These are phyloP conservation scores for Prunus mume DNA, from an alignment of 306 rosid genomes.

Conservation along the genomic window DNA sequence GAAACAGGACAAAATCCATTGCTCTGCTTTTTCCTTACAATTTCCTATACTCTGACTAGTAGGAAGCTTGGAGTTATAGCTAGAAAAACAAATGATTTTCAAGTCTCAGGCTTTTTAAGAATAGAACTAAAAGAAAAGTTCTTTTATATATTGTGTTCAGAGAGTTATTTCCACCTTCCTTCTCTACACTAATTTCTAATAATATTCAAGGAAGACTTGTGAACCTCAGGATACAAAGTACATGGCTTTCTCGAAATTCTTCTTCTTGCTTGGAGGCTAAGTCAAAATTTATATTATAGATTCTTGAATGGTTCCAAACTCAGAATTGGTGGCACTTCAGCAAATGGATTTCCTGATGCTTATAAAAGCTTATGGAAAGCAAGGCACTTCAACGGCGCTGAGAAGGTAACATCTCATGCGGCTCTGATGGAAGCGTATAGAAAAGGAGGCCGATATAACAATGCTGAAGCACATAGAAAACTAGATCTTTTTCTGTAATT, in stretches of 20 bases:
- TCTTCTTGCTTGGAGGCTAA: neutral
- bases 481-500: constrained; percentile 26
- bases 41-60: too few species aligned
- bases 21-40: neutral
- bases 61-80: too few species aligned
- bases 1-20: neutral
- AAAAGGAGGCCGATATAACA: constrained; percentile 63
- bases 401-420: constrained; percentile 21
- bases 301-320: constrained; percentile 82
- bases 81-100: too few species aligned
- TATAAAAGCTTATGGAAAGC: constrained; percentile 79
- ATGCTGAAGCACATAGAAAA: constrained; percentile 32
- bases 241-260: neutral
- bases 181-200: too few species aligned
- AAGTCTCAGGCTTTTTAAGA: too few species aligned
- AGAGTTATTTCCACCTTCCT: neutral
- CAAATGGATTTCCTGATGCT: constrained; percentile 89
- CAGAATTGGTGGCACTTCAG: constrained; percentile 92
- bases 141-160: neutral
- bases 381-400: too few species aligned
- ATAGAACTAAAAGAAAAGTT: neutral
- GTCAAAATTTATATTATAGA: constrained; percentile 29
- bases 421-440: too few species aligned
- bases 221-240: neutral
- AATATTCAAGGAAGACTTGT: neutral